Base-by-base conservation (phyloP, 2,329 filamentous ascomycete species). In the Sporothrix humicola region DNA sequence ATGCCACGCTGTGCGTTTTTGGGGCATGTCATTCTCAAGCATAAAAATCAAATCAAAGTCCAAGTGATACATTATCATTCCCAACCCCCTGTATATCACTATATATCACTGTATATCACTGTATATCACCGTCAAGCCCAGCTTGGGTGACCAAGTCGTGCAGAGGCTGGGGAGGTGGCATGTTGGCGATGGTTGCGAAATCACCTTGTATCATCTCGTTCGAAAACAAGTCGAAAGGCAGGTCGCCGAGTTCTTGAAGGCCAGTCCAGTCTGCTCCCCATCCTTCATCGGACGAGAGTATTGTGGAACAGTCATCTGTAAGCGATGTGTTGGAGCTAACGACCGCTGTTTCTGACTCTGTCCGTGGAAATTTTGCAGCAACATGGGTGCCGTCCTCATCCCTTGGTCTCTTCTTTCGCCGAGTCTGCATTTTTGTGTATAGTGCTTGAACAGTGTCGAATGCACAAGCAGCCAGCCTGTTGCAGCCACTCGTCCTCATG, bases 391-490 rank as follows among this genome's bases (percentile, higher is more conserved):
- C 20, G 20, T 58, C 54, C 23, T 58, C 54, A 0, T 58, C 54
- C 54, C 54, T 58, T 15, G 54, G 54, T 15, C 54, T 58, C 54
- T 58, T 58, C 54, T 58, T 58, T 31, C 59, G 31, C 17, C 26
- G 59, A 15, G 23, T 63, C 26, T 44, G 59, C 31, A 69, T 54
- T 48, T 69, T 69, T 20, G 12, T 20, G 26, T 56, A 69, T 31
- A 69, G 66, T 3, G 48, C n/a, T 42, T 58, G 48, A 2, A 69
- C 66, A 23, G 17, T 26, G 31, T 56, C 48, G 17, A 56, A 69
- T 1, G 48, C 50, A 23, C 66, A 69, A 2, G 26, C 66, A 13
- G 66, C 66, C 50, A 69, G 8, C 15, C n/a, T 44, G 50, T 56
- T 69, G 23, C 37, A 12, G 54, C 54, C 54, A 10, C 13, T 23